Evolutionary conservation across 345 rosid genomes (phyloP).

Genomic region (Populus nigra): DNA sequence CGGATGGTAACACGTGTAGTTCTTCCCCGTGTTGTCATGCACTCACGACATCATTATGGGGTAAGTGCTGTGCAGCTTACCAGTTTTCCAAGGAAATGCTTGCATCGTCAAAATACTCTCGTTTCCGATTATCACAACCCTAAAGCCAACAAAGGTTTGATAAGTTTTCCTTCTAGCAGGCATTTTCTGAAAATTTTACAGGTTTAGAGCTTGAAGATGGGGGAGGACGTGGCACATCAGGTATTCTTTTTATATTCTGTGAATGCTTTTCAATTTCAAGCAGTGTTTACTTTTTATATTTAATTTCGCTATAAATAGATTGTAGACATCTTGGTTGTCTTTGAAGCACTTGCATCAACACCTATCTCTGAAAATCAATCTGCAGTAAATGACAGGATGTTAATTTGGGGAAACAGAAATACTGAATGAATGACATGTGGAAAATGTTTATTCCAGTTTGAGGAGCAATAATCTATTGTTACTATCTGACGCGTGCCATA

Average conservation of each 20-base stretch:
- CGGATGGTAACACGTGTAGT: conserved; percentile 89
- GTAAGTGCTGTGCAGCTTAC: conserved; percentile 28
- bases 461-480: neutral
- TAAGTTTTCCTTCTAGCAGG: conserved; percentile 41
- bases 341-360: neutral
- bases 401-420: neutral
- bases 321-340: too few relatives aligned
- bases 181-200: conserved; percentile 88
- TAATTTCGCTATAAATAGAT: neutral
- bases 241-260: conserved; percentile 28
- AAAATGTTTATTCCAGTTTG: neutral
- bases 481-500: neutral
- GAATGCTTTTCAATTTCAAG: neutral
- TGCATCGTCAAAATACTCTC: neutral
- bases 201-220: conserved; percentile 99
- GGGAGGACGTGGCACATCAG: conserved; percentile 99
- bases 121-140: conserved; percentile 3
- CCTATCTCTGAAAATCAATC: neutral
- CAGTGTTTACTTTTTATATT: neutral
- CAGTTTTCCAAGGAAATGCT: neutral
- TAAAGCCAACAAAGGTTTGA: conserved; percentile 14
- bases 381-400: neutral
- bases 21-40: conserved; percentile 97
- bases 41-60: conserved; percentile 94
- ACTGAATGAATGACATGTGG: neutral